A percentile compares a stretch with the other conserved stretches of the same genome.
These are phyloP conservation scores for Penium margaritaceum DNA, from an alignment of 139 green algal species.

Conservation along the genomic window DNA sequence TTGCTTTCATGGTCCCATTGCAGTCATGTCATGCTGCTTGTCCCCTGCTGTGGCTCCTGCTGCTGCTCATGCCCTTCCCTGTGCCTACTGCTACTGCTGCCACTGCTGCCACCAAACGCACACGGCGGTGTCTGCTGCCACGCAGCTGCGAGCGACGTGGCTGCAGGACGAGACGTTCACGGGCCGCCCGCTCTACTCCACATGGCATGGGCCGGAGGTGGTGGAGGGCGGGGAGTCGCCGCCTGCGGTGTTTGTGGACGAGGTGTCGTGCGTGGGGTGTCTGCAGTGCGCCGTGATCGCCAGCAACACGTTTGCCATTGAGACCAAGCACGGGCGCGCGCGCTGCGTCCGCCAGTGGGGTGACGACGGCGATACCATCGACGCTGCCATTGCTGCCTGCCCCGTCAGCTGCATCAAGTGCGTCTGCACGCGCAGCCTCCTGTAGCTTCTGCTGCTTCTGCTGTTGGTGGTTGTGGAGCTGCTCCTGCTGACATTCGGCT, in stretches of 20 bases:
- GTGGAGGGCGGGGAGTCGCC: too few relatives aligned
- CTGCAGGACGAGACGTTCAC: conserved; percentile 32
- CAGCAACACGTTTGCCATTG: conserved; percentile 28
- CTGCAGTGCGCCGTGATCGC: conserved; percentile 29
- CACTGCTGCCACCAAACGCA: not conserved
- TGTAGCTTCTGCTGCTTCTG: not conserved
- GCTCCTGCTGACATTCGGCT: too few relatives aligned
- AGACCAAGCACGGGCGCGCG: conserved; percentile 26
- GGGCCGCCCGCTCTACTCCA: conserved; percentile 14
- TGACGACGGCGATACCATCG: conserved; percentile 31
- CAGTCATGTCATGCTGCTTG: not conserved
- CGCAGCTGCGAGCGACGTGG: conserved; percentile 26
- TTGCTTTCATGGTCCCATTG: not conserved
- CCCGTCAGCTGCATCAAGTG: conserved; percentile 47
- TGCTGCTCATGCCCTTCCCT: not conserved
- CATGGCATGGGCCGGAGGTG: conserved; percentile 9
- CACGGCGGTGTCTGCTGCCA: not conserved
- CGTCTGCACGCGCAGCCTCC: too few relatives aligned
- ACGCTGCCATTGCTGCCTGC: conserved; percentile 40
- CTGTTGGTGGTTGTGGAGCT: not conserved
- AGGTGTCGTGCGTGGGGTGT: conserved; percentile 42
- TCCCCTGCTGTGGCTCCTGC: not conserved
- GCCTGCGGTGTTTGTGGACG: conserved; percentile 44
- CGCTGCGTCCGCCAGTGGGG: conserved; percentile 37
- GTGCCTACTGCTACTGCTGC: not conserved